A percentile compares a stretch with the other conserved stretches of the same genome.
Evolutionary conservation across 192 early-diverging fungal genomes (phyloP).

Genomic region (Umbelopsis ramanniana): DNA sequence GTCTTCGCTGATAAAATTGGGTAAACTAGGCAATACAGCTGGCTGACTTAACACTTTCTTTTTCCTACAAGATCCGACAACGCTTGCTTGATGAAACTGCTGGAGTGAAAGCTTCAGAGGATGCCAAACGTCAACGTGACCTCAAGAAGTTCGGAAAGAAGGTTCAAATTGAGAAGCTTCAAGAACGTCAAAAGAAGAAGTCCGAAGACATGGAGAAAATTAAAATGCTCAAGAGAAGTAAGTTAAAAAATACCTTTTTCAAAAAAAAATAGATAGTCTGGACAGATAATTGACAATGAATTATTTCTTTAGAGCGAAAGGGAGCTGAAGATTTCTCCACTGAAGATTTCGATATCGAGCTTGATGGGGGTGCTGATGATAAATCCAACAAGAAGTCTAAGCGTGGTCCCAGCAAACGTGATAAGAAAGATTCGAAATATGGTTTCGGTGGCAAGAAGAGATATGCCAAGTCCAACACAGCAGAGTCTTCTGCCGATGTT

Average conservation of each 20-base stretch:
- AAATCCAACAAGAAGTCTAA: conserved; percentile 32
- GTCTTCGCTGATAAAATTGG: background rate
- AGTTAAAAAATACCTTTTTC: conserved; percentile 40
- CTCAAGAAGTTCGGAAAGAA: conserved; percentile 98
- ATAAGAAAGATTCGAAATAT: conserved; percentile 82
- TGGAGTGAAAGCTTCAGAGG: conserved; percentile 78
- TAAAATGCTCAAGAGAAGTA: conserved; percentile 85
- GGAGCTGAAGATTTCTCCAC: conserved; percentile 48
- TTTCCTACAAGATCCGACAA: conserved; percentile 67
- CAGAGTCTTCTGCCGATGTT: conserved; percentile 76
- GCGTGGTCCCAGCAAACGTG: conserved; percentile 55
- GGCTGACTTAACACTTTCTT: background rate
- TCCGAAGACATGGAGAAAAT: conserved; percentile 91
- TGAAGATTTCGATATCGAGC: conserved; percentile 75
- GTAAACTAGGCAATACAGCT: background rate
- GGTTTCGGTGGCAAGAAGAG: conserved; percentile 93
- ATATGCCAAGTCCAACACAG: conserved; percentile 76
- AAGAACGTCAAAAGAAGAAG: conserved; percentile 88
- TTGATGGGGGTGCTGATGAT: conserved; percentile 50
- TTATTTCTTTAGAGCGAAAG: conserved; percentile 52
- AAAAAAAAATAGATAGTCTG: background rate
- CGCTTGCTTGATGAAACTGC: conserved; percentile 83
- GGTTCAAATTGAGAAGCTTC: conserved; percentile 91
- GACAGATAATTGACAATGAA: background rate
- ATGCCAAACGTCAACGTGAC: conserved; percentile 86